Evolutionary conservation across 306 rosid genomes (phyloP), one percentile per base, ranked within the genome.

Genomic region (Geum urbanum): DNA sequence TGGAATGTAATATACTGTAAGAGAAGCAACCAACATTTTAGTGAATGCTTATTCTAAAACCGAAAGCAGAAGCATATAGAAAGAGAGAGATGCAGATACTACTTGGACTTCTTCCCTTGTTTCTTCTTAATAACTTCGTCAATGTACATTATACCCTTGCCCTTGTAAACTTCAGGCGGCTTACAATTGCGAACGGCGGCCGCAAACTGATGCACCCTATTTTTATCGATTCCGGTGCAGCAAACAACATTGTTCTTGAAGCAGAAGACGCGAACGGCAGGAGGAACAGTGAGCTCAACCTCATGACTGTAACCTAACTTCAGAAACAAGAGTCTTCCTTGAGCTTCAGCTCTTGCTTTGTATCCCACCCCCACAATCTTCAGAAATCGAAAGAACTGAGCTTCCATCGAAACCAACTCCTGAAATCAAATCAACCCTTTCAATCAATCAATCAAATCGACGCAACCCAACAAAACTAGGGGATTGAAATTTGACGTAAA

Each of bases 91-190:
- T 53, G 55, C 13, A 13, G 14, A 47, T 47, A 91, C 72, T 12
- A 92, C 77, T 89, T 92, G n/a, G 96, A 88, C 71, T 89, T 92
- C 87, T 92, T 92, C 46, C 96, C 98, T 76, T 82, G 89, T 46
- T 92, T 89, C 82, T 81, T 87, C 84, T 86, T 89, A 40, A 92
- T 83, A 63, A 86, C 89, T 73, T 92, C 95, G 41, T 87, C 96
- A 32, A 70, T 72, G 72, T 89, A 92, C 98, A 89, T 84, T 19
- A 92, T 92, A 9, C 98, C 98, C 75, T 92, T 92, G 77, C 98
- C 96, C 85, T 92, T 92, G 87, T 92, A 92, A 44, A 84, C 95
- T 66, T 92, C 98, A 0, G 96, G 98, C 0, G 95, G 92, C 88
- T 87, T 89, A 73, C 96, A 89, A 70, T 78, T 80, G 18, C 95